Base-by-base conservation (phyloP, 176 grass and related monocot genomes). In the Tillandsia leiboldiana region DNA sequence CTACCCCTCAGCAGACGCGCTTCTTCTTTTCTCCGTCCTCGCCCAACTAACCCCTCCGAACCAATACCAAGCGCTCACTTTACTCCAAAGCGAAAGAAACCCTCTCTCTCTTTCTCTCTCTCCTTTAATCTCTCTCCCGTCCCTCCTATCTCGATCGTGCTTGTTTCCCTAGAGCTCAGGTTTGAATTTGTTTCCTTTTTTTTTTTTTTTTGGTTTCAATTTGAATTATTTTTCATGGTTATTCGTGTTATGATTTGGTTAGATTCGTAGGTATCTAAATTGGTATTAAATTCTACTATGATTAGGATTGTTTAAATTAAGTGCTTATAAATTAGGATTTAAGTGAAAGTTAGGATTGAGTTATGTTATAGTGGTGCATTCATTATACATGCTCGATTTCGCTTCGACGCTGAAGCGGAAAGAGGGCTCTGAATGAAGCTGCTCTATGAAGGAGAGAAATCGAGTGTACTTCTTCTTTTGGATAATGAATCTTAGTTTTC, bases 31-130 rank as follows among this genome's bases (percentile, higher is more conserved):
- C 23, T 49, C 72, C 64, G 63, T 62, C 64, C 28, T 74, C 64
- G 52, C 69, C 75, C 75, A 29, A 78, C 75, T 67, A 69, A 78
- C 75, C 75, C 50, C 15, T 62, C 27, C 58, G 67, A 69, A 78
- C 26, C 50, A 47, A 69, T 51, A 42, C 75, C 26, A 62, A 78
- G 56, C 65, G 17, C 51, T 78, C 66, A 1, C 51, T 78, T 78
- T 61, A 59, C 27, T 78, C 51, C 26, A 10, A 78, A 78, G 75
- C 51, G 50, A 78, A 49, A 11, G n/a, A 51, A 76, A 26, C 58
- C 12, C 51, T 56, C 62, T 62, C 57, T 70, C 69, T 11, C 67
- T 70, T 11, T 53, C 51, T 20, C 57, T 68, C 50, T 70, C 23
- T 17, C 10, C 27, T 9, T 53, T 59, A 9, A 11, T 48, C 42